phyloP scores from a whole-genome alignment of 148 eudicot species.

The Camellia lanceoleosa region DNA sequence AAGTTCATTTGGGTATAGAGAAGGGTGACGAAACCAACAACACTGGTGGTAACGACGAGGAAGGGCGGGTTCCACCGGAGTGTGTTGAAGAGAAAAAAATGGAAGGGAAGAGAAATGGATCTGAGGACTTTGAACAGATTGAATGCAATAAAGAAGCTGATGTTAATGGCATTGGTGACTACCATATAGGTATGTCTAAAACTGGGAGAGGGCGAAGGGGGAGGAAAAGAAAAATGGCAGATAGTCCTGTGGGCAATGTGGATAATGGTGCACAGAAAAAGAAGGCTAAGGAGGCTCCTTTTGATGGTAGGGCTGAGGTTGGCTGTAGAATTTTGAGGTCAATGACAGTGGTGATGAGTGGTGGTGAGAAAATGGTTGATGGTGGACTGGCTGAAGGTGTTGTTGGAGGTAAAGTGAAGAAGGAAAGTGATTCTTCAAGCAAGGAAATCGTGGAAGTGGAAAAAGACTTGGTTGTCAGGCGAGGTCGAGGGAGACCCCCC shows the following conservation, averaged over 20 bases:
- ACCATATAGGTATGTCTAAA: conserved; percentile 1
- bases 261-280: conserved; percentile 10
- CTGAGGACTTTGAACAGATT: conserved; percentile 10
- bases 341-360: conserved; percentile 7
- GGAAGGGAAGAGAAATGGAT: conserved; percentile 6
- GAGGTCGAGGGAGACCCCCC: neutral
- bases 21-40: neutral
- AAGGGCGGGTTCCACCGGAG: neutral
- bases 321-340: conserved; percentile 22
- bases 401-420: conserved; percentile 26
- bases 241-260: conserved; percentile 14
- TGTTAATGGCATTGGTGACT: neutral
- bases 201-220: conserved; percentile 18
- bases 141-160: conserved; percentile 19
- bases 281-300: conserved; percentile 19
- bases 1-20: neutral
- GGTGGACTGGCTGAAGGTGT: neutral
- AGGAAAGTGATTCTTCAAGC: conserved; percentile 13
- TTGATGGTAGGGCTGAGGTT: conserved; percentile 13
- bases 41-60: neutral
- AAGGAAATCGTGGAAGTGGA: conserved; percentile 5
- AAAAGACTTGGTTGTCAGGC: conserved; percentile 13
- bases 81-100: neutral
- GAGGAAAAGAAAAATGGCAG: conserved; percentile 30
- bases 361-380: conserved; percentile 19